A percentile compares a stretch with the other conserved stretches of the same genome.
Conservation (phyloP, 2,329 filamentous ascomycete genomes). For the Apiospora hydei region DNA sequence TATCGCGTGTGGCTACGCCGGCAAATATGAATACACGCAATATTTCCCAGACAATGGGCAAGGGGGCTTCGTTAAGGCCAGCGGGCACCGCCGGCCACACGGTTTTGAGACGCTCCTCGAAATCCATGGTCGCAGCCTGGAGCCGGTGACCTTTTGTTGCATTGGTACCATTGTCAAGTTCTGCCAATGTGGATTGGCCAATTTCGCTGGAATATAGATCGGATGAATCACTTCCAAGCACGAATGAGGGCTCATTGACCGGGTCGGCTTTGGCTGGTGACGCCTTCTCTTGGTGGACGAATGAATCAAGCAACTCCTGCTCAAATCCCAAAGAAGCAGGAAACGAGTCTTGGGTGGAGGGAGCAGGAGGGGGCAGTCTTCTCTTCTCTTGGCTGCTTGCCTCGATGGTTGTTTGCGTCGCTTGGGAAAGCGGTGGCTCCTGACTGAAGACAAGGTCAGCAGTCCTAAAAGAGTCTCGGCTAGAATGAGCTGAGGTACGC, state of each 20-base stretch:
- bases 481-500: constrained; percentile 11
- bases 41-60: constrained; percentile 61
- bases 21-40: constrained; percentile 57
- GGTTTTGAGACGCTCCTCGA: constrained; percentile 36
- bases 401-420: constrained; percentile 46
- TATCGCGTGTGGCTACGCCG: constrained; percentile 46
- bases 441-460: constrained; percentile 43
- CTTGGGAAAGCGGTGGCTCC: constrained; percentile 26
- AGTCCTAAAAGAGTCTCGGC: neutral
- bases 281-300: constrained; percentile 28
- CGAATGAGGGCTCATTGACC: constrained; percentile 15
- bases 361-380: constrained; percentile 29
- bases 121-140: neutral
- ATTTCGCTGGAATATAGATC: neutral
- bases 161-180: neutral
- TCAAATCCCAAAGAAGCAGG: constrained; percentile 38
- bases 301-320: constrained; percentile 34
- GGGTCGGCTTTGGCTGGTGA: neutral
- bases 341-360: constrained; percentile 33
- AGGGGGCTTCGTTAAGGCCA: constrained; percentile 52
- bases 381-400: constrained; percentile 35
- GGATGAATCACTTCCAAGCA: neutral
- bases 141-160: neutral
- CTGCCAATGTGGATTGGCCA: constrained; percentile 8
- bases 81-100: constrained; percentile 46